A percentile compares a stretch with the other conserved stretches of the same genome.
Conservation (phyloP, 306 rosid genomes). For the Sesbania bispinosa region DNA sequence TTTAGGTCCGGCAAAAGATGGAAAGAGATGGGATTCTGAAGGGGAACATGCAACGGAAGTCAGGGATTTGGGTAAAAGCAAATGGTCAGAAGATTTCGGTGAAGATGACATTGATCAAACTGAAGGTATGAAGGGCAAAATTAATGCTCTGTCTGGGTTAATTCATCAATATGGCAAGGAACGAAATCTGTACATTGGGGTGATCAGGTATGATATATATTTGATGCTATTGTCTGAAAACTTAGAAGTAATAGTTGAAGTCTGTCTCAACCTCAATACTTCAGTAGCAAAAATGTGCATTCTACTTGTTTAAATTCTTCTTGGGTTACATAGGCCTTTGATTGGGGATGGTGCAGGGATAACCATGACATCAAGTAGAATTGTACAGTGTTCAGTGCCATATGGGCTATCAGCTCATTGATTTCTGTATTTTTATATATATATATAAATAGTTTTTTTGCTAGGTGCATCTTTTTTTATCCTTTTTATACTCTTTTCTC, state of each 20-base stretch:
- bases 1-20: slow-evolving; percentile 48
- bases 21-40: slow-evolving; percentile 56
- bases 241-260: slow-evolving; percentile 24
- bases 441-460: not conserved
- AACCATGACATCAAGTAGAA: slow-evolving; percentile 21
- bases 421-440: slow-evolving; percentile 1
- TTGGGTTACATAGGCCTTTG: slow-evolving; percentile 13
- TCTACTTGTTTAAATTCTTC: not conserved
- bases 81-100: slow-evolving; percentile 82
- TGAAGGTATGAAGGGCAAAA: slow-evolving; percentile 54
- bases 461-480: not conserved
- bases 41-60: slow-evolving; percentile 59
- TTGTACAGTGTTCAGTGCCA: slow-evolving; percentile 9
- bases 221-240: slow-evolving; percentile 23
- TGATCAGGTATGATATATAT: slow-evolving; percentile 71
- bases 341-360: slow-evolving; percentile 17
- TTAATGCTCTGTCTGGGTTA: slow-evolving; percentile 80
- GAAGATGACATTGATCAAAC: slow-evolving; percentile 57
- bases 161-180: slow-evolving; percentile 73
- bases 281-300: not conserved
- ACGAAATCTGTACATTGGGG: slow-evolving; percentile 89
- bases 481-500: not conserved
- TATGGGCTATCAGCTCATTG: not conserved
- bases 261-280: slow-evolving; percentile 15
- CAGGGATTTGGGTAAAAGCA: slow-evolving; percentile 91